Percentiles rank a stretch among this genome's conserved stretches.
These are phyloP conservation scores for Stentor roeselii DNA, from an alignment of 73 alveolate species.

Conservation along the genomic window DNA sequence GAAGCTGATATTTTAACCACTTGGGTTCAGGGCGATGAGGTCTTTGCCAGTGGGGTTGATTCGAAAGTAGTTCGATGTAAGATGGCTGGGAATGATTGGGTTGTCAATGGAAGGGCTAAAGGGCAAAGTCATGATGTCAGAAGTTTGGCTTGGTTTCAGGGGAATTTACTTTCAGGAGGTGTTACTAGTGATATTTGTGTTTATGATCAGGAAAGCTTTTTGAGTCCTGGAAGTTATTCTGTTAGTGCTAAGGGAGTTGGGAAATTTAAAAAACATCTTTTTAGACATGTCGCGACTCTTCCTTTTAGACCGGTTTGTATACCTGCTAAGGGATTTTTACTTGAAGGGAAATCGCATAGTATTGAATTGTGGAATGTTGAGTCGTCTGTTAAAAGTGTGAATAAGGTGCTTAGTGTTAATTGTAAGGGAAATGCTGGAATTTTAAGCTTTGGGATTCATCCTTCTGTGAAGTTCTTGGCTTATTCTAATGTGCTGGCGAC, in stretches of 20 bases:
- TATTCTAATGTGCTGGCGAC: neutral
- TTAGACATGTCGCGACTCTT: neutral
- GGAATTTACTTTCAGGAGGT: conserved; percentile 4
- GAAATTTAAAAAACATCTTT: neutral
- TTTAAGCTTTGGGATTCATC: neutral
- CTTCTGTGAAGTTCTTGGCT: neutral
- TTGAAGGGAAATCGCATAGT: neutral
- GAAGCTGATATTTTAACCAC: neutral
- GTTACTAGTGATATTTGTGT: conserved; percentile 20
- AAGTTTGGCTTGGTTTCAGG: neutral
- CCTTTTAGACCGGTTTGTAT: neutral
- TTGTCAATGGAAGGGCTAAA: neutral
- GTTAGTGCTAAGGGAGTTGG: neutral
- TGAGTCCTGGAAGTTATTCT: neutral
- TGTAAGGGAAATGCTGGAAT: neutral
- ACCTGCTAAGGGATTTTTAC: neutral
- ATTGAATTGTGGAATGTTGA: conserved; percentile 9
- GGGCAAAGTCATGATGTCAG: conserved; percentile 28
- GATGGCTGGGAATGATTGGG: neutral
- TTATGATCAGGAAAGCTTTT: neutral
- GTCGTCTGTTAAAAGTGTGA: neutral
- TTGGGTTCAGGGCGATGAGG: neutral
- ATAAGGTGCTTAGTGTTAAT: neutral
- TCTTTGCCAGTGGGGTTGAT: conserved; percentile 23
- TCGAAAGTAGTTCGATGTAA: neutral